Evolutionary conservation across 495 filamentous ascomycete genomes (phyloP).

Genomic region (Hamigera avellanea): DNA sequence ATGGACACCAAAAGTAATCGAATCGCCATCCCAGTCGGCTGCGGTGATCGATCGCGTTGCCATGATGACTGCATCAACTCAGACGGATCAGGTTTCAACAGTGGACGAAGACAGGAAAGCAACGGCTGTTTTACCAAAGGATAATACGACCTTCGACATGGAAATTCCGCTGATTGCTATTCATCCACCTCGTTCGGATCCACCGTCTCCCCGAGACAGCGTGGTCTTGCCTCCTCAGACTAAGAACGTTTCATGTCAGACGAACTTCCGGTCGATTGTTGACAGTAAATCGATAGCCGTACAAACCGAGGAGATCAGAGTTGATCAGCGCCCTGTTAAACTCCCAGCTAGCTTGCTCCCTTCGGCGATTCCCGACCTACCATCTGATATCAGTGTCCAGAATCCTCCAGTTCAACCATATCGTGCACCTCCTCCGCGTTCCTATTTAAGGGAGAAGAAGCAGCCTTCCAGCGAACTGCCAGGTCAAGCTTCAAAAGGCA

Average conservation of each 20-base stretch:
- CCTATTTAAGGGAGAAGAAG: slow-evolving; percentile 13
- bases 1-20: slow-evolving; percentile 47
- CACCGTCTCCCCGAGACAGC: slow-evolving; percentile 47
- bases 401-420: slow-evolving; percentile 21
- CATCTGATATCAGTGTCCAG: slow-evolving; percentile 11
- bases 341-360: slow-evolving; percentile 70
- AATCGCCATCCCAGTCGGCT: slow-evolving; percentile 8
- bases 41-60: slow-evolving; percentile 7
- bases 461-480: slow-evolving; percentile 1
- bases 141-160: slow-evolving; percentile 13
- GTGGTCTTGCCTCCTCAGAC: slow-evolving; percentile 54
- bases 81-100: slow-evolving; percentile 42
- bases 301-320: slow-evolving; percentile 81
- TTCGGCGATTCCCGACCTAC: slow-evolving; percentile 42
- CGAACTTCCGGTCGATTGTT: slow-evolving; percentile 23
- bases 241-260: slow-evolving; percentile 47
- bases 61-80: slow-evolving; percentile 52
- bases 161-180: slow-evolving; percentile 54
- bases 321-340: slow-evolving; percentile 61
- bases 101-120: slow-evolving; percentile 6
- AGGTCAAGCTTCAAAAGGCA: slow-evolving; percentile 2
- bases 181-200: slow-evolving; percentile 52
- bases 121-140: slow-evolving; percentile 9
- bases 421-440: slow-evolving; percentile 22
- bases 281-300: slow-evolving; percentile 42